phyloP scores from a whole-genome alignment of 345 rosid species.

The Eucalyptus cloeziana region DNA sequence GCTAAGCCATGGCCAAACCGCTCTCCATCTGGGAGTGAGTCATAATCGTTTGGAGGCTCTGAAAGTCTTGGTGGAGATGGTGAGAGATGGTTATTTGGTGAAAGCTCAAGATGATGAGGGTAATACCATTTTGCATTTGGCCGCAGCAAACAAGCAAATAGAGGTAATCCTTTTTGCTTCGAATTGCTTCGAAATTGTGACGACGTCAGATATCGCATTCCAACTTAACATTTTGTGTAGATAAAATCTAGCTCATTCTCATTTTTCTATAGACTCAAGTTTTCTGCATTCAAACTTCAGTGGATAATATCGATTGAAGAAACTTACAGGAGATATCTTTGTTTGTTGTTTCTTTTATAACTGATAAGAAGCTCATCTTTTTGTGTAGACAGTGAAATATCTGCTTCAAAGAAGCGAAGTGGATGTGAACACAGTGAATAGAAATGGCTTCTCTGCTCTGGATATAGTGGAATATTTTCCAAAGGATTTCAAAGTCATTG shows the following conservation, averaged over 20 bases:
- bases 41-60: not conserved
- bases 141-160: not conserved
- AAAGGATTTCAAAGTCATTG: not conserved
- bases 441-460: not conserved
- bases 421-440: too few relatives aligned
- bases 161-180: not conserved
- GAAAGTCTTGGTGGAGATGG: not conserved
- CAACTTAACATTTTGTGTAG: not conserved
- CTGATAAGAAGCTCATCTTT: not conserved
- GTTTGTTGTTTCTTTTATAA: not conserved
- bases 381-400: not conserved
- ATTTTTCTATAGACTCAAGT: not conserved
- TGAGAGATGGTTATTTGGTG: not conserved
- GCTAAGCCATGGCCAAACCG: fast-evolving
- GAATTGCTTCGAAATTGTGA: not conserved
- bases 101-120: not conserved
- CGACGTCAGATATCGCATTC: not conserved
- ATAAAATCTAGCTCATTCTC: not conserved
- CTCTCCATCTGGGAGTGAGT: too few relatives aligned
- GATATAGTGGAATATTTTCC: not conserved
- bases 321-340: too few relatives aligned
- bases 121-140: not conserved
- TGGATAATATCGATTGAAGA: too few relatives aligned
- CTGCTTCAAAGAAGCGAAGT: not conserved
- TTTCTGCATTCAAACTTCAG: too few relatives aligned